Conservation (phyloP, 2,329 filamentous ascomycete genomes). For the Corniculantispora saksenae region DNA sequence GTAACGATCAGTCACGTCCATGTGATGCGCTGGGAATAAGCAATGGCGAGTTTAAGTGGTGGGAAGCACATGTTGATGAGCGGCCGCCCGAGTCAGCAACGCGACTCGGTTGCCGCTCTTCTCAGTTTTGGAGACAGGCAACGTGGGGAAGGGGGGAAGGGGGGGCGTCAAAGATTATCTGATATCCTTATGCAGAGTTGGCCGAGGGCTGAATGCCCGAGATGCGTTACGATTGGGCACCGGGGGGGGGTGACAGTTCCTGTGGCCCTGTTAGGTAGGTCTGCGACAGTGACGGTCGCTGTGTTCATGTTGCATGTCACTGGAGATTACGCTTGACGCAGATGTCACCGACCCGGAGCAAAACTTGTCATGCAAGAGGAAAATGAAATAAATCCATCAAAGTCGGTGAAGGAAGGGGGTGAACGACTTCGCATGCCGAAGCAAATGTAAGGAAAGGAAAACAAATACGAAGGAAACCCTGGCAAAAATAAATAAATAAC, state of each 20-base stretch:
- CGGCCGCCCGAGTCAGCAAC: conserved; percentile 3
- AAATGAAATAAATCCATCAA: not conserved
- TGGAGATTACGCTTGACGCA: not conserved
- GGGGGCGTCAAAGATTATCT: not conserved
- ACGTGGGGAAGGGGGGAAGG: not conserved
- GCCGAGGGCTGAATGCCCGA: not conserved
- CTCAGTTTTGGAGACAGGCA: not conserved
- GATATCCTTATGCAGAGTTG: not conserved
- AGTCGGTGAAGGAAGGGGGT: not conserved
- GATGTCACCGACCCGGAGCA: not conserved
- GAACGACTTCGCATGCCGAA: not conserved
- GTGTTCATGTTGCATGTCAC: not conserved
- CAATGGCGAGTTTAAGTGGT: not conserved
- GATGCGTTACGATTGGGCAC: not conserved
- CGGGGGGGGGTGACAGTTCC: not conserved
- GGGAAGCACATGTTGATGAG: not conserved
- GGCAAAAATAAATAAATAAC: not conserved
- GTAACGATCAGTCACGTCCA: not conserved
- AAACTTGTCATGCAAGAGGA: not conserved
- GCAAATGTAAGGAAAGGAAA: not conserved
- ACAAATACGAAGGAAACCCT: not conserved
- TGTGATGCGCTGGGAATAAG: conserved; percentile 11
- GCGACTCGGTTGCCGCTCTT: not conserved
- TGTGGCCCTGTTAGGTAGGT: not conserved
- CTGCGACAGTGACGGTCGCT: not conserved